Base-by-base conservation (phyloP, 2,329 filamentous ascomycete species). In the Venturia oleaginea region DNA sequence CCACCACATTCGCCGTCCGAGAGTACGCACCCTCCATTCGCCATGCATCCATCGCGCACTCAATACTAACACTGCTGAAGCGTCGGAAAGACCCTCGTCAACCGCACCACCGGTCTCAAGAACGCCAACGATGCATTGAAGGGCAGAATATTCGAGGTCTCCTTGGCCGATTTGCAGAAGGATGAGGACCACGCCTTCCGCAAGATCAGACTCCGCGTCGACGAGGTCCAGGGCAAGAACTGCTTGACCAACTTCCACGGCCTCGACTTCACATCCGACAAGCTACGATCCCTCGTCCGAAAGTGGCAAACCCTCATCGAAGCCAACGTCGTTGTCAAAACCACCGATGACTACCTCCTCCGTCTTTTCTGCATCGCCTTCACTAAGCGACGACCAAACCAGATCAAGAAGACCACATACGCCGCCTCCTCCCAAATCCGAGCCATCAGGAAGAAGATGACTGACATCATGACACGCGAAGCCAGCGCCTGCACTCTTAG, bases 351-450 rank as follows among this genome's bases (percentile, higher is more conserved):
- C 83, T 97, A 99, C 86, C 92, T 97, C 79, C 87, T 99, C 82
- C 91, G 94, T 76, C 88, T 99, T 74, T 99, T 99, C 84, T 91
- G 91, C 79, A 99, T 99, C 74, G 94, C 91, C 74, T 99, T 99
- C 86, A 99, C 94, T 82, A 97, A 97, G 90, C 87, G 92, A 81
- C 89, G 94, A 77, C 92, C 91, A 74, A 99, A 97, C 86, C 94
- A 99, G 86, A 93, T 99, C 86, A 96, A 96, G 90, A 99, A 97
- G 90, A 99, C 94, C 76, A 99, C 94, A 78, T 99, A 99, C 78
- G 94, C 94, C 73, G 89, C 89, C 71, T 92, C 91, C 70, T 97
- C 94, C 70, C 94, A 99, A 84, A 97, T 97, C 81, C 90, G 93
- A 72, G 88, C 90, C 73, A 99, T 99, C 81, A 90, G 94, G 81